phyloP scores from a whole-genome alignment of 805 yeast genomes.

The Saccharomycopsis oosterbeekiorum region DNA sequence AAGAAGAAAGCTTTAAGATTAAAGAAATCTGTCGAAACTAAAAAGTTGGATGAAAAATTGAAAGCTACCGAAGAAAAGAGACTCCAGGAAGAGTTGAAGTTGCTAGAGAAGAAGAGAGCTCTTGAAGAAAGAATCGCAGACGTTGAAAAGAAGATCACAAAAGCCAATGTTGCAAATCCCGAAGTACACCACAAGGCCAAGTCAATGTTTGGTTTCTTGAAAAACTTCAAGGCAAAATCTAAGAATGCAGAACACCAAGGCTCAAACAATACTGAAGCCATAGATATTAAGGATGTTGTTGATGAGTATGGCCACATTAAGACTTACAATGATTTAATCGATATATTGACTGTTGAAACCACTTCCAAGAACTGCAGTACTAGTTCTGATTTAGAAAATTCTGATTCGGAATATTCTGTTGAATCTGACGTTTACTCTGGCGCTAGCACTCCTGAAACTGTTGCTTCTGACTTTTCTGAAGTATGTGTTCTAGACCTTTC shows the following conservation, averaged over 20 bases:
- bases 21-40: not conserved
- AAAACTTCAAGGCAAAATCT: not conserved
- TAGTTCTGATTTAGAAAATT: not conserved
- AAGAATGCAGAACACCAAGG: not conserved
- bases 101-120: not conserved
- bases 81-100: constrained; percentile 27
- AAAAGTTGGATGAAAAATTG: constrained; percentile 42
- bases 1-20: not conserved
- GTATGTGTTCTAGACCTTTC: constrained; percentile 5
- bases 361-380: not conserved
- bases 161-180: not conserved
- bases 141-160: not conserved
- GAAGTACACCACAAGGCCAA: not conserved
- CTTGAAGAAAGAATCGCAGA: not conserved
- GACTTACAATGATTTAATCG: constrained; percentile 6
- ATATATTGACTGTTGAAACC: constrained; percentile 11
- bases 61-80: constrained; percentile 43
- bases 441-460: constrained; percentile 7
- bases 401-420: constrained; percentile 3
- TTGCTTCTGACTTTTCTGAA: constrained; percentile 9
- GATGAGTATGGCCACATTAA: constrained; percentile 10
- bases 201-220: constrained; percentile 1
- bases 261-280: not conserved
- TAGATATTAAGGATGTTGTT: not conserved
- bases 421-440: not conserved